These are phyloP conservation scores for Arabidopsis lyrata DNA, from an alignment of 441 rosid genomes.

Conservation along the genomic window DNA sequence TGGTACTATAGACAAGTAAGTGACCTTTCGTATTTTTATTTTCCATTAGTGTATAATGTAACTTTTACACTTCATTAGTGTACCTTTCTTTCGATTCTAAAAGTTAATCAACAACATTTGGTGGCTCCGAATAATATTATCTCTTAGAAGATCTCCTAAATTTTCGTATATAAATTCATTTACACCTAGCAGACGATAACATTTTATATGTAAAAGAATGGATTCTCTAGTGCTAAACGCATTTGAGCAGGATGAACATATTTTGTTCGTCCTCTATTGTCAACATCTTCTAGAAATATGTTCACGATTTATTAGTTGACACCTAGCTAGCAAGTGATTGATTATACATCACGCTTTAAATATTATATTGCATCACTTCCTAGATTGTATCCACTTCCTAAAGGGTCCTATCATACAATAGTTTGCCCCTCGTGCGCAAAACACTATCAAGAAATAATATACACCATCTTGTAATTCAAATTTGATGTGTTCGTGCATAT, in stretches of 20 bases:
- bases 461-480: no score
- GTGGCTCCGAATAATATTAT: not conserved
- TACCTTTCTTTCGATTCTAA: slow-evolving; percentile 22
- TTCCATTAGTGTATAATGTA: not conserved
- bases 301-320: slow-evolving; percentile 9
- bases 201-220: slow-evolving; percentile 11
- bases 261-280: not conserved
- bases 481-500: no score
- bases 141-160: not conserved
- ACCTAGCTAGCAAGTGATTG: slow-evolving; percentile 35
- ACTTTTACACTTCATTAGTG: not conserved
- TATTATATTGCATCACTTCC: not conserved
- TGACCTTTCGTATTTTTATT: slow-evolving; percentile 8
- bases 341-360: not conserved
- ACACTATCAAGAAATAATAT: not conserved
- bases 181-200: slow-evolving; percentile 22
- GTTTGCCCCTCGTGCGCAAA: not conserved
- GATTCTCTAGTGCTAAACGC: slow-evolving; percentile 6
- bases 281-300: slow-evolving; percentile 8
- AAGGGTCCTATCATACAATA: not conserved
- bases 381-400: not conserved
- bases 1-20: not conserved
- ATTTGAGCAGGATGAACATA: slow-evolving; percentile 9
- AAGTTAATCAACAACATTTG: not conserved
- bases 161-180: not conserved